Evolutionary conservation across 805 yeast species (phyloP).

Genomic region (Candida stauntonica): DNA sequence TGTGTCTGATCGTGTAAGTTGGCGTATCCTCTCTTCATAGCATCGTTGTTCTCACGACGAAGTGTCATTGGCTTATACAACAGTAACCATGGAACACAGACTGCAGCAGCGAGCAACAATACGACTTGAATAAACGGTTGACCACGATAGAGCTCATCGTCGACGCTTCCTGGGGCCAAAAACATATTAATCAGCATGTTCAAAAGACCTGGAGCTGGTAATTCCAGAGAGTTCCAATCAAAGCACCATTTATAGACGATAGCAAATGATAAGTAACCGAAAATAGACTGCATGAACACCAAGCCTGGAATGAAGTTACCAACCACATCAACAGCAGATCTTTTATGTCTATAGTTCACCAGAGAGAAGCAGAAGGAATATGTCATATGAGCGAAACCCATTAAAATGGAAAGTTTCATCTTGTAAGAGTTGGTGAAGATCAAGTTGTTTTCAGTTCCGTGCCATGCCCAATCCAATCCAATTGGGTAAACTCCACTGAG

Average conservation of each 20-base stretch:
- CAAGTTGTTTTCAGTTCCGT: conserved; percentile 92
- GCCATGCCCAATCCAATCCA: conserved; percentile 96
- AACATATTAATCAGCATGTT: conserved; percentile 97
- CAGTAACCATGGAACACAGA: conserved; percentile 93
- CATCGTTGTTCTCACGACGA: conserved; percentile 36
- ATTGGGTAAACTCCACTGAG: conserved; percentile 62
- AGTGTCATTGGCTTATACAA: conserved; percentile 68
- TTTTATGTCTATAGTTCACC: conserved; percentile 69
- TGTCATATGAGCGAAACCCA: conserved; percentile 95
- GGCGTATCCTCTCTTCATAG: conserved; percentile 47
- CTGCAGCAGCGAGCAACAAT: conserved; percentile 66
- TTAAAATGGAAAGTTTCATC: conserved; percentile 91
- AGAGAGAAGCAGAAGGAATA: conserved; percentile 83
- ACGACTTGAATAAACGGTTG: conserved; percentile 74
- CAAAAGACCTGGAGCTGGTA: conserved; percentile 87
- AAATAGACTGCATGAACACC: conserved; percentile 92
- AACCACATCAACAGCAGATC: conserved; percentile 71
- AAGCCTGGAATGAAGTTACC: conserved; percentile 96
- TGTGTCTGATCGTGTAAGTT: conserved; percentile 41
- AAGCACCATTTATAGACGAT: conserved; percentile 93
- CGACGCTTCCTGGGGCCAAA: conserved; percentile 85
- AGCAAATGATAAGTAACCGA: conserved; percentile 84
- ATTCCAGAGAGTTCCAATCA: conserved; percentile 76
- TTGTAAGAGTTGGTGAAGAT: conserved; percentile 92
- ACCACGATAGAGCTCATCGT: conserved; percentile 74